These are phyloP conservation scores for Yarrowia alimentaria DNA, from an alignment of 805 yeast genomes.

Conservation along the genomic window DNA sequence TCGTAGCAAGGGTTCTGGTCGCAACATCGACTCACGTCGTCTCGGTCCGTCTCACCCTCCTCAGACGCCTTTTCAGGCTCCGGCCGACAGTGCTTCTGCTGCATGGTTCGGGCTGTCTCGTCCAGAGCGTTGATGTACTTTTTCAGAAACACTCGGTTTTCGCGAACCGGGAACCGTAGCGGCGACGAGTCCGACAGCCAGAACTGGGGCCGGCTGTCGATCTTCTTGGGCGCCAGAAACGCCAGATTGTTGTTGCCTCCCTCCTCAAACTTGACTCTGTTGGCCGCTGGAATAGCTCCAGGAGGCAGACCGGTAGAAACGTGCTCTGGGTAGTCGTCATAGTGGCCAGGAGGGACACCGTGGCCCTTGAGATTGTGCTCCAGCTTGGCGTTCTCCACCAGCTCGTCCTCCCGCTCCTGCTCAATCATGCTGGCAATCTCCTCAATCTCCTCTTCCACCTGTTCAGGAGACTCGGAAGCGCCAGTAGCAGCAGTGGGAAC, in stretches of 20 bases:
- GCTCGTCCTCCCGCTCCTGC: slow-evolving; percentile 20
- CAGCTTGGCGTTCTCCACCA: slow-evolving; percentile 5
- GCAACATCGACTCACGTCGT: too few species aligned
- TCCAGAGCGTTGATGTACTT: slow-evolving; percentile 32
- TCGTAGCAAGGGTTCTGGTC: too few species aligned
- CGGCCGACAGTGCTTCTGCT: slow-evolving; percentile 1
- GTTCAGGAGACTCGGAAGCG: neutral
- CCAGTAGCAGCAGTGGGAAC: neutral
- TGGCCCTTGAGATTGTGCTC: slow-evolving; percentile 6
- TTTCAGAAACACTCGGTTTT: slow-evolving; percentile 56
- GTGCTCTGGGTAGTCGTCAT: slow-evolving; percentile 13
- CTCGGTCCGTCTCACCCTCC: too few species aligned
- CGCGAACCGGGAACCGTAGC: slow-evolving; percentile 63
- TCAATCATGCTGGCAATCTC: slow-evolving; percentile 21
- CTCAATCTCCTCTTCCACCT: slow-evolving; percentile 11
- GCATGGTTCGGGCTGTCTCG: slow-evolving; percentile 19
- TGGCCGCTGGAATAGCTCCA: too few species aligned
- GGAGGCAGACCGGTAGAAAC: slow-evolving; percentile 35
- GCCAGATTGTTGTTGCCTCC: slow-evolving; percentile 38
- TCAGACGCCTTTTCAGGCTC: too few species aligned
- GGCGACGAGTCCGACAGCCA: slow-evolving; percentile 74
- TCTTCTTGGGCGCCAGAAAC: slow-evolving; percentile 31
- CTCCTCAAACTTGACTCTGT: slow-evolving; percentile 58
- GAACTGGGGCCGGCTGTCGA: slow-evolving; percentile 30
- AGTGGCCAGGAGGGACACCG: slow-evolving; percentile 2